These are phyloP conservation scores for Chloris gayana DNA, from an alignment of 176 grass and related monocot genomes.

Conservation along the genomic window DNA sequence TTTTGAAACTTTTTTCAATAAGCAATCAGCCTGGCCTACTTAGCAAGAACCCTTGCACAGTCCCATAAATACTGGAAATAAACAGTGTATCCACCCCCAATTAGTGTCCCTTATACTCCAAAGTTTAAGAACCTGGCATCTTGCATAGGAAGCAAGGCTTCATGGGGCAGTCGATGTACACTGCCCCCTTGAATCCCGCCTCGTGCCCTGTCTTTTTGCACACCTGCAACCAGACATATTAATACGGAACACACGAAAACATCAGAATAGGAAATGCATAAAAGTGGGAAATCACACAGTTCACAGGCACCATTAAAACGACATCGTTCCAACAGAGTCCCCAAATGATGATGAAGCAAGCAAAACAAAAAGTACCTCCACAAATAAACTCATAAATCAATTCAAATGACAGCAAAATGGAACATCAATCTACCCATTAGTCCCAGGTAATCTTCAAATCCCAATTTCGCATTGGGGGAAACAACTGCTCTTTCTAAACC, in stretches of 20 bases:
- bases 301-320: background rate
- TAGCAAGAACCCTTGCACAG: background rate
- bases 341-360: background rate
- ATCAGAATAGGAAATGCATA: background rate
- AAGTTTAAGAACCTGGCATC: slow-evolving; percentile 66
- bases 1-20: background rate
- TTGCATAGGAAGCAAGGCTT: slow-evolving; percentile 98
- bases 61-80: background rate
- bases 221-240: slow-evolving; percentile 50
- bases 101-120: background rate
- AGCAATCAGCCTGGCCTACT: background rate
- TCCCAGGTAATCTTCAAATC: background rate
- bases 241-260: background rate
- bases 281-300: background rate
- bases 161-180: slow-evolving; percentile 91
- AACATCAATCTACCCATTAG: background rate
- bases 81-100: background rate
- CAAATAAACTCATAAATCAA: background rate
- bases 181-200: slow-evolving; percentile 83
- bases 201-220: slow-evolving; percentile 84
- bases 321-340: background rate
- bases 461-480: background rate
- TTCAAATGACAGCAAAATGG: background rate
- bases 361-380: background rate
- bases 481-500: background rate